Base-by-base conservation (phyloP, 805 yeast species). In the Starmerella bombicola region DNA sequence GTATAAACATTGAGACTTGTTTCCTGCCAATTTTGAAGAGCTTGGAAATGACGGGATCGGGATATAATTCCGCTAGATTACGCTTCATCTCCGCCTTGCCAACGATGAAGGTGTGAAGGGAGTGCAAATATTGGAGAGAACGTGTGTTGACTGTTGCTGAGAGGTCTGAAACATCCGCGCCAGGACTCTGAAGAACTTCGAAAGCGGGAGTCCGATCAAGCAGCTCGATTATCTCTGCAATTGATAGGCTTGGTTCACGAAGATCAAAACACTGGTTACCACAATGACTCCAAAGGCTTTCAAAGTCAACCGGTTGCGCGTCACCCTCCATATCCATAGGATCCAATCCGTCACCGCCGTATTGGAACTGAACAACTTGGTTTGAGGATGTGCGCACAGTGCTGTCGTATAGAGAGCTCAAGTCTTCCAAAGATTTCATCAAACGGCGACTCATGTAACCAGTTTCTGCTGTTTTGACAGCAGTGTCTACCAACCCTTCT, bases 311-410 rank as follows among this genome's bases (percentile, higher is more conserved):
- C 0, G 99, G 98, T 54, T 69, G 74, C 1, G 97, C 95, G 62
- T 93, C 95, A 52, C 98, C 98, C 64, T 93, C 99, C 98, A 91
- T 91, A 63, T 88, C 96, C 57, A 83, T 70, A 3, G 99, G 99
- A 67, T 91, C 99, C 49, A 91, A 71, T 35, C 97, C 95, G 62
- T 91, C 99, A 48, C 97, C 98, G 62, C 99, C 99, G 58, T 91
- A 91, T 26, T 84, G 82, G 63, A 91, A 91, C 63, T 91, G 99
- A 15, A 91, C 98, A 57, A 91, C 83, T 62, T 96, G 95, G 58
- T 85, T 85, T 40, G 93, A 73, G 1, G 97, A 88, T 46, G 93
- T 91, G 57, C 99, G 73, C 31, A 91, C 96, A 0, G 97, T 88
- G 54, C 75, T 76, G 60, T 91, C 99, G 61, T 91, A 91, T 56